These are phyloP conservation scores for Wickerhamomyces rabaulensis DNA, from an alignment of 805 yeast genomes.

Conservation along the genomic window DNA sequence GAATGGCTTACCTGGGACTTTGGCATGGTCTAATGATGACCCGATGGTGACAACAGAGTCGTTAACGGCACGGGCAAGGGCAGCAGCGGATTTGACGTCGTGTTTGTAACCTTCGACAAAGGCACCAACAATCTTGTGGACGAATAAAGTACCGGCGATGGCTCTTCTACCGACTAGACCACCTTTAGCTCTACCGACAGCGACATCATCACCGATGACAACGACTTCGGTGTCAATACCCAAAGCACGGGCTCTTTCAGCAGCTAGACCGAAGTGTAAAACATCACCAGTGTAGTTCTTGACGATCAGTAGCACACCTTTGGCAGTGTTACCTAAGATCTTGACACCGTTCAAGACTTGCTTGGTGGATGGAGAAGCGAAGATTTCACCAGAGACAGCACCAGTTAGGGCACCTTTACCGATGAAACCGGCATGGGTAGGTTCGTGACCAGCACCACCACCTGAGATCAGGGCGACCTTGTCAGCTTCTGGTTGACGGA, in stretches of 20 bases:
- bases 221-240: conserved; percentile 71
- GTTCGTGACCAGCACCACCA: conserved; percentile 97
- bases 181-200: conserved; percentile 87
- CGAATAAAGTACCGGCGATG: conserved; percentile 83
- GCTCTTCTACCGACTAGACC: conserved; percentile 94
- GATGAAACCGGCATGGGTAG: conserved; percentile 87
- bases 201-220: conserved; percentile 86
- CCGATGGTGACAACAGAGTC: conserved; percentile 94
- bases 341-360: conserved; percentile 69
- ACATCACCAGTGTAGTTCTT: conserved; percentile 96
- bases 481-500: too few species aligned
- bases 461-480: too few species aligned
- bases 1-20: conserved; percentile 76
- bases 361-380: conserved; percentile 92
- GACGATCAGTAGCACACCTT: conserved; percentile 74
- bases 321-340: conserved; percentile 34
- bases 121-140: conserved; percentile 84
- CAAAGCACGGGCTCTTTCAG: conserved; percentile 76
- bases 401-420: conserved; percentile 80
- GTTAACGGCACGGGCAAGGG: too few species aligned
- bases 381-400: conserved; percentile 87
- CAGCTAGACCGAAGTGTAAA: conserved; percentile 86
- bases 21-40: conserved; percentile 82
- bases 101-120: conserved; percentile 43
- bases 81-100: too few species aligned